Evolutionary conservation across 2,329 filamentous ascomycete species (phyloP).

Genomic region (Metarhizium sp.): DNA sequence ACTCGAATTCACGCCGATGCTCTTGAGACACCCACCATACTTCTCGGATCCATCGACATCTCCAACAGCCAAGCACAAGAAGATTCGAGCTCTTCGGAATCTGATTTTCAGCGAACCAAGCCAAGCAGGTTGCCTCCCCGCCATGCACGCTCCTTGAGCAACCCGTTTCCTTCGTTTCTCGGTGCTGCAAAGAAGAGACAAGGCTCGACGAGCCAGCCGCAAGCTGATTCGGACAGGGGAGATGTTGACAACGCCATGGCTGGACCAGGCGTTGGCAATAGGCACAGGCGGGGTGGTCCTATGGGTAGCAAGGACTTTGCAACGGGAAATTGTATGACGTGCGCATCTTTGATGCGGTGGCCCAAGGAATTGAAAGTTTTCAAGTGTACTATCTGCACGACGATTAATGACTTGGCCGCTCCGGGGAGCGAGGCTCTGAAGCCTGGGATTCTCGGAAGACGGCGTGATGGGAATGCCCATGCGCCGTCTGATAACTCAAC

Average conservation of each 20-base stretch:
- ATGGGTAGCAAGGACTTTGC: constrained; percentile 46
- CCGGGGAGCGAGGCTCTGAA: constrained; percentile 8
- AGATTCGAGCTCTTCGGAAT: constrained; percentile 37
- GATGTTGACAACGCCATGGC: constrained; percentile 19
- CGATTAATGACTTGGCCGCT: constrained; percentile 64
- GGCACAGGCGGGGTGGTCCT: constrained; percentile 21
- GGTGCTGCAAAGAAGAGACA: constrained; percentile 47
- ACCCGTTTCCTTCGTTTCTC: constrained; percentile 69
- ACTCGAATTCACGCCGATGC: constrained; percentile 26
- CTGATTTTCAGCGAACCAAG: constrained; percentile 24
- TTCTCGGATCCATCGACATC: constrained; percentile 17
- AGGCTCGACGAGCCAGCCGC: constrained; percentile 24
- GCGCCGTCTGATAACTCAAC: background rate
- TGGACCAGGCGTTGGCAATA: constrained; percentile 6
- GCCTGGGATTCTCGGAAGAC: constrained; percentile 2
- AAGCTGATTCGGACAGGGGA: constrained; percentile 18
- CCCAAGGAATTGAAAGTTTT: constrained; percentile 64
- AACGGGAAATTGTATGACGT: constrained; percentile 76
- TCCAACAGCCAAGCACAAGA: constrained; percentile 18
- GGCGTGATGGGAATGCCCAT: constrained; percentile 1
- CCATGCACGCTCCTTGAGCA: constrained; percentile 58
- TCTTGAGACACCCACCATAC: constrained; percentile 21
- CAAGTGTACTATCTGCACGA: constrained; percentile 74
- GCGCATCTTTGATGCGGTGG: constrained; percentile 72
- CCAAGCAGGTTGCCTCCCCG: constrained; percentile 11